Conservation (phyloP, 2,329 filamentous ascomycete species). For the Erysiphe neolycopersici region DNA sequence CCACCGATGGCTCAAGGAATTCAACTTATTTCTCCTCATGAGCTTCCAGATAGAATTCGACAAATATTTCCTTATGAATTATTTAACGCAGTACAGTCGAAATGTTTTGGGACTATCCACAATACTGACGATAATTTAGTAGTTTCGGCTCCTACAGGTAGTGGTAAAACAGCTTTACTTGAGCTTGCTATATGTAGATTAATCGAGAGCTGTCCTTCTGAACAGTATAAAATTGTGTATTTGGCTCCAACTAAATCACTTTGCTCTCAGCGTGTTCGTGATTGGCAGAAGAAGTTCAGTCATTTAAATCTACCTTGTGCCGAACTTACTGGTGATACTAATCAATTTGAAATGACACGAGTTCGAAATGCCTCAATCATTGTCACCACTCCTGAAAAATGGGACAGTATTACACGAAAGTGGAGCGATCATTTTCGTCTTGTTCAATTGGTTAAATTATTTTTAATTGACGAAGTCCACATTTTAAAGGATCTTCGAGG, state of each 20-base stretch:
- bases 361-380: conserved; percentile 59
- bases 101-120: conserved; percentile 43
- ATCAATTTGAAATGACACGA: conserved; percentile 33
- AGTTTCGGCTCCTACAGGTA: conserved; percentile 57
- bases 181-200: conserved; percentile 61
- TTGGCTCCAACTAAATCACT: conserved; percentile 66
- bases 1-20: conserved; percentile 21
- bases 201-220: conserved; percentile 26
- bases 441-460: conserved; percentile 49
- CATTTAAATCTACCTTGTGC: conserved; percentile 40
- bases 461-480: conserved; percentile 72
- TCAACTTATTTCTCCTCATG: conserved; percentile 26
- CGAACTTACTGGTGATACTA: conserved; percentile 63
- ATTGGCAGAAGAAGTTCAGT: conserved; percentile 54
- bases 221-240: conserved; percentile 56
- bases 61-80: conserved; percentile 43
- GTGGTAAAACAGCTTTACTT: conserved; percentile 59
- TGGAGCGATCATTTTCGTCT: conserved; percentile 59
- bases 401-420: conserved; percentile 70
- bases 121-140: conserved; percentile 48
- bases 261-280: conserved; percentile 47
- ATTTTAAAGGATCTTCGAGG: conserved; percentile 58
- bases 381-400: conserved; percentile 71
- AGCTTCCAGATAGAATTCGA: conserved; percentile 42
- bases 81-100: conserved; percentile 67